Percentiles rank a stretch among this genome's conserved stretches.
Evolutionary conservation across 192 early-diverging fungal genomes (phyloP).

Genomic region (Rhizoclosmatium sp.): DNA sequence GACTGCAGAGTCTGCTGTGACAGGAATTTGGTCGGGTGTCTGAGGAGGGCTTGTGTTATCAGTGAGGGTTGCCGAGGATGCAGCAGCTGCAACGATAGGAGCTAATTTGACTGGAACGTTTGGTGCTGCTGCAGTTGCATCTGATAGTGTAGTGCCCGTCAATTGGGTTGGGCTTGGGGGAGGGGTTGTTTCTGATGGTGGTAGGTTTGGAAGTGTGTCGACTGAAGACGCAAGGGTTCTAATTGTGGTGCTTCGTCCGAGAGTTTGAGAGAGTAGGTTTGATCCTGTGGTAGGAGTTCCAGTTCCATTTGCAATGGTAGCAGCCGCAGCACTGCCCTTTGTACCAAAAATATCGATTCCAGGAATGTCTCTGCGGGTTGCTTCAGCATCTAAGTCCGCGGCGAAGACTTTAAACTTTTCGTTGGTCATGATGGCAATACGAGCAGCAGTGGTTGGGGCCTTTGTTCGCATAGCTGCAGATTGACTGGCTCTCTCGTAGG

Average conservation of each 20-base stretch:
- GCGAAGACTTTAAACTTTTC: conserved; percentile 41
- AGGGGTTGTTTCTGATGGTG: background rate
- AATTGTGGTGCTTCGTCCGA: background rate
- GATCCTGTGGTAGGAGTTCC: background rate
- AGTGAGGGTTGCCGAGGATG: background rate
- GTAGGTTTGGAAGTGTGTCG: background rate
- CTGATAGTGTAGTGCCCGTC: background rate
- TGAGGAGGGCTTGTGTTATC: conserved; percentile 5
- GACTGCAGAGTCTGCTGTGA: background rate
- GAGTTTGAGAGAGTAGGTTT: background rate
- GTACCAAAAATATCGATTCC: conserved; percentile 35
- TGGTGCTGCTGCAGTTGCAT: background rate
- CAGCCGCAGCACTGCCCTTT: background rate
- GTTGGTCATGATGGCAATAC: conserved; percentile 42
- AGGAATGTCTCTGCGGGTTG: conserved; percentile 41
- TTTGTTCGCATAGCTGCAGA: conserved; percentile 7
- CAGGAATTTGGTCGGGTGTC: background rate
- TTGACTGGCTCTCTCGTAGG: conserved; percentile 22
- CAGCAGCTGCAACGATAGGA: conserved; percentile 19
- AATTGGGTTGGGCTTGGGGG: background rate
- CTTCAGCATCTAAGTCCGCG: conserved; percentile 38
- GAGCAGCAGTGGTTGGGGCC: conserved; percentile 31
- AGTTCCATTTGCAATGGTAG: background rate
- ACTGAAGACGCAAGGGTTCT: background rate
- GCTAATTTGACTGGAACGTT: conserved; percentile 13